A percentile compares a stretch with the other conserved stretches of the same genome.
Conservation (phyloP, 345 rosid genomes). For the Geranium brycei region DNA sequence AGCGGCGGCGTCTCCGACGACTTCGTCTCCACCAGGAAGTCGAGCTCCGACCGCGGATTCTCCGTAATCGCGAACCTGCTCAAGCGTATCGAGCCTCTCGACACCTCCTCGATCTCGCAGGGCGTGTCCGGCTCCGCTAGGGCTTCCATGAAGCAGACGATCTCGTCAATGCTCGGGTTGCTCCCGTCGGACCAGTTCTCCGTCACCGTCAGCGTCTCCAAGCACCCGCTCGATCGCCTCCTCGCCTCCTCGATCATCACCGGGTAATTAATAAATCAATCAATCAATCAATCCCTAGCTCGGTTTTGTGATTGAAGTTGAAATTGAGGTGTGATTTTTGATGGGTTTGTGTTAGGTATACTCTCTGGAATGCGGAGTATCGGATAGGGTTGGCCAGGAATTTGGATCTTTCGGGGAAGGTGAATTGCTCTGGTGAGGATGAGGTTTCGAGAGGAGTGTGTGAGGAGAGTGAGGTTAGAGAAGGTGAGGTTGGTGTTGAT, state of each 20-base stretch:
- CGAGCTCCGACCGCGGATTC: constrained; percentile 56
- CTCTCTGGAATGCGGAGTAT: constrained; percentile 91
- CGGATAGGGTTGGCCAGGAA: constrained; percentile 63
- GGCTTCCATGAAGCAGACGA: constrained; percentile 89
- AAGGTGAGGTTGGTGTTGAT: constrained; percentile 12
- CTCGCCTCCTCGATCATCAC: constrained; percentile 72
- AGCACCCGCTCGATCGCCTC: constrained; percentile 53
- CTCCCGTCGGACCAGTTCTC: constrained; percentile 78
- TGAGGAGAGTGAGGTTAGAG: constrained; percentile 18
- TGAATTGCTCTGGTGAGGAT: constrained; percentile 9
- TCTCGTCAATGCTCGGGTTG: constrained; percentile 80
- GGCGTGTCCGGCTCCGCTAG: constrained; percentile 72
- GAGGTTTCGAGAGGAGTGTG: constrained; percentile 20
- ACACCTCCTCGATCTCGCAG: constrained; percentile 60
- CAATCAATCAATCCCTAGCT: background rate
- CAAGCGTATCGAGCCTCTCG: constrained; percentile 65
- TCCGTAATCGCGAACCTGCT: constrained; percentile 72
- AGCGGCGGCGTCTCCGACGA: constrained; percentile 65
- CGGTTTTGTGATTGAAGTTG: background rate
- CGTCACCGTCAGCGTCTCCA: constrained; percentile 43
- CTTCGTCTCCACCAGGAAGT: constrained; percentile 59
- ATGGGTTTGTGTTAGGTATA: constrained; percentile 39
- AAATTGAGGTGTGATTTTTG: background rate
- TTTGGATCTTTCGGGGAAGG: constrained; percentile 32
- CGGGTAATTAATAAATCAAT: constrained; percentile 40